A percentile compares a stretch with the other conserved stretches of the same genome.
Evolutionary conservation across 2,329 filamentous ascomycete genomes (phyloP).

Genomic region (Dothidotthia symphoricarpi): DNA sequence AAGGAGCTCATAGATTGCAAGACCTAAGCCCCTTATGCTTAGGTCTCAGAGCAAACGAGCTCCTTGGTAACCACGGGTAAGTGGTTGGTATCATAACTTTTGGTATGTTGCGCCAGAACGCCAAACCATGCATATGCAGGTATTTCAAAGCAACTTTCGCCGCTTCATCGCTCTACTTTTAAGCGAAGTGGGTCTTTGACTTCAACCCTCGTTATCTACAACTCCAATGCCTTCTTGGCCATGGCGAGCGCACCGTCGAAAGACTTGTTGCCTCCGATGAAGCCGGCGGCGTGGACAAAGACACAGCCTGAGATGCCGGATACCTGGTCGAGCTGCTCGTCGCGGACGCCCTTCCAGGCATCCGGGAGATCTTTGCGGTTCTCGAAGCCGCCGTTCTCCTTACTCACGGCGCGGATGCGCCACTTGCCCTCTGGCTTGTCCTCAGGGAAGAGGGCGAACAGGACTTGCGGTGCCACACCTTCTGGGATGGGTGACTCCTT

Average conservation of each 20-base stretch:
- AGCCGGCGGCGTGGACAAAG: constrained; percentile 91
- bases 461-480: constrained; percentile 56
- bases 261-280: constrained; percentile 93
- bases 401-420: constrained; percentile 90
- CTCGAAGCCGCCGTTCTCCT: constrained; percentile 79
- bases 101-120: constrained; percentile 27
- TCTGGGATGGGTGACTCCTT: constrained; percentile 49
- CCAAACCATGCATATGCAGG: constrained; percentile 29
- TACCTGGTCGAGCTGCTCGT: constrained; percentile 76
- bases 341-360: constrained; percentile 86
- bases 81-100: constrained; percentile 30
- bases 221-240: constrained; percentile 70
- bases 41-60: no score
- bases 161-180: constrained; percentile 3
- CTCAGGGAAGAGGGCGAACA: constrained; percentile 92
- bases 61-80: constrained; percentile 14
- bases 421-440: constrained; percentile 74
- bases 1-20: no score
- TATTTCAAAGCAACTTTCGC: constrained; percentile 17
- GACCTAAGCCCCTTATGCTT: no score
- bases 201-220: no score
- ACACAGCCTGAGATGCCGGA: constrained; percentile 71
- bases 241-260: constrained; percentile 85
- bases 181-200: no score
- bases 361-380: constrained; percentile 90